These are phyloP conservation scores for Viridothelium virens DNA, from an alignment of 495 filamentous ascomycete species.

Conservation along the genomic window DNA sequence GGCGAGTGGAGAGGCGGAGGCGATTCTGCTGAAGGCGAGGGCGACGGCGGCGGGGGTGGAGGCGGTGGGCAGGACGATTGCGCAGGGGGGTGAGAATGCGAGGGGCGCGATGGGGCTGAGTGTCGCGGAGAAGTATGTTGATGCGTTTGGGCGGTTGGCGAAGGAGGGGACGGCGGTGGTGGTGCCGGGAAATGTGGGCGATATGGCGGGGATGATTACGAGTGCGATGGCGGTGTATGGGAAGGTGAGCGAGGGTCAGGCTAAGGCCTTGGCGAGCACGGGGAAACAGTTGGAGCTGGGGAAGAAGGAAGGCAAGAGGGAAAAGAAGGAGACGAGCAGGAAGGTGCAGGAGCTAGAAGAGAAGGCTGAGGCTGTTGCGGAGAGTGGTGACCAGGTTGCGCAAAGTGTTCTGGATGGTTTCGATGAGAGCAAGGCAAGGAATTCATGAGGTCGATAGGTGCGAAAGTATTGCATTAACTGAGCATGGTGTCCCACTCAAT, in stretches of 20 bases:
- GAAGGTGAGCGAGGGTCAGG: constrained; percentile 82
- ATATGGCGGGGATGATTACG: constrained; percentile 94
- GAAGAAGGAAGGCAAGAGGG: constrained; percentile 22
- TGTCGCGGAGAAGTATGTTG: constrained; percentile 96
- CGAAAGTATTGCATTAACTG: background rate
- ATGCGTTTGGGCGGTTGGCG: constrained; percentile 84
- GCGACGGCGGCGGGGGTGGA: constrained; percentile 87
- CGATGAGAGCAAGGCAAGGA: constrained; percentile 23
- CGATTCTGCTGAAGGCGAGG: constrained; percentile 73
- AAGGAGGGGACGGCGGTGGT: constrained; percentile 91
- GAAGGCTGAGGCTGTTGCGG: constrained; percentile 34
- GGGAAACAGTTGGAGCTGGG: constrained; percentile 17
- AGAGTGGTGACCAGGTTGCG: constrained; percentile 25
- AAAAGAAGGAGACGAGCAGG: constrained; percentile 13
- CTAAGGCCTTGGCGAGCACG: constrained; percentile 54
- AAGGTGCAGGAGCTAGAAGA: constrained; percentile 18
- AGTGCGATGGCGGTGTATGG: constrained; percentile 93
- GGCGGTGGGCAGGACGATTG: constrained; percentile 67
- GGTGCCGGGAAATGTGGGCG: constrained; percentile 95
- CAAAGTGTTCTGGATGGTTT: constrained; percentile 28
- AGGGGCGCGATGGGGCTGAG: constrained; percentile 75
- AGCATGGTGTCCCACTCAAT: background rate
- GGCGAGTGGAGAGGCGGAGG: constrained; percentile 85
- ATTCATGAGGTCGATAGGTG: constrained; percentile 17
- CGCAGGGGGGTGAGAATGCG: constrained; percentile 60